phyloP scores from a whole-genome alignment of 1,139 yeast genomes.

The Candida pseudoviswanathii region DNA sequence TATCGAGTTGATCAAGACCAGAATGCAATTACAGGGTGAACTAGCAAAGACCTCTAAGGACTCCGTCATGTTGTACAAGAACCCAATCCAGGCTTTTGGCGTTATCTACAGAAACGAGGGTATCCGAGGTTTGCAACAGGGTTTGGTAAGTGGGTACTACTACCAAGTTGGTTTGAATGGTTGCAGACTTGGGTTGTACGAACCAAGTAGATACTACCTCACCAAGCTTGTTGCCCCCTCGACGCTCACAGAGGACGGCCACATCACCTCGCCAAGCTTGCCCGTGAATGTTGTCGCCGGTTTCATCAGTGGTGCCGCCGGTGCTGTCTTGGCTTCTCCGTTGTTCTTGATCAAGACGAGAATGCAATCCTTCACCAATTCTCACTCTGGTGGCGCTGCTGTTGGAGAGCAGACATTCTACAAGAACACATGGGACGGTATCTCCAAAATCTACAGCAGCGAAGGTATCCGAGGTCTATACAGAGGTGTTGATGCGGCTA shows the following conservation, averaged over 20 bases:
- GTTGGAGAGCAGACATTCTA: conserved; percentile 95
- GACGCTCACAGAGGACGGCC: conserved; percentile 20
- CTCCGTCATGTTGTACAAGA: conserved; percentile 63
- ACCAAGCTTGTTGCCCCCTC: conserved; percentile 61
- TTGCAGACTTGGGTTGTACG: conserved; percentile 90
- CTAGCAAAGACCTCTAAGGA: conserved; percentile 53
- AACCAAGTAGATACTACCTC: conserved; percentile 69
- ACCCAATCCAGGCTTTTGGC: conserved; percentile 81
- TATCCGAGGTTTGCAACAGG: conserved; percentile 83
- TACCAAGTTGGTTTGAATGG: conserved; percentile 93
- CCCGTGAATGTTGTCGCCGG: conserved; percentile 80
- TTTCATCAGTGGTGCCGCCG: conserved; percentile 81
- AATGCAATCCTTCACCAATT: conserved; percentile 83
- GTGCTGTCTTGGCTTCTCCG: conserved; percentile 90
- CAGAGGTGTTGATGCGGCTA: conserved; percentile 94
- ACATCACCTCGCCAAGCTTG: conserved; percentile 48
- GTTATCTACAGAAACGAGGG: conserved; percentile 85
- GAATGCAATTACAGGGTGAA: conserved; percentile 98
- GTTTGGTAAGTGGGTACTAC: conserved; percentile 77
- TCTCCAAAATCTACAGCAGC: conserved; percentile 55
- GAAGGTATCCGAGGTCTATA: conserved; percentile 83
- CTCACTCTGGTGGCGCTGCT: conserved; percentile 41
- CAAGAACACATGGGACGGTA: conserved; percentile 66
- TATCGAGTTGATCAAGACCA: conserved; percentile 86
- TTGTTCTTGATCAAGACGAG: conserved; percentile 89